Percentiles rank a stretch among this genome's conserved stretches.
Conservation (phyloP, 192 early-diverging fungal species). For the Coemansia sp. region DNA sequence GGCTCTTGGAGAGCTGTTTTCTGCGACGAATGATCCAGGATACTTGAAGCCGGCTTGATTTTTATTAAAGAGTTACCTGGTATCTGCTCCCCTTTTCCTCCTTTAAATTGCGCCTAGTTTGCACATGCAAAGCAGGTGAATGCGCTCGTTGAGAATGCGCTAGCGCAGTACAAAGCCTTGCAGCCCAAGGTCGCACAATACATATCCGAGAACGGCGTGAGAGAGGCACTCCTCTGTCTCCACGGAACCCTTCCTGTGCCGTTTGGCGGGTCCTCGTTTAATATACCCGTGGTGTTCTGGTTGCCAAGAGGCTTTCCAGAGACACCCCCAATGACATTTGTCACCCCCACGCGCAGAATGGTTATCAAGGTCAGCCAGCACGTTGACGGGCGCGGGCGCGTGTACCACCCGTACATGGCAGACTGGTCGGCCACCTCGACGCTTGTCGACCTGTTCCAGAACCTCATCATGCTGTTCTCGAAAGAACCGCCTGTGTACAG, state of each 20-base stretch:
- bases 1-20: not conserved
- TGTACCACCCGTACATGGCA: conserved; percentile 84
- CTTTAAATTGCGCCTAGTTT: conserved; percentile 27
- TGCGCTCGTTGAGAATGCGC: conserved; percentile 26
- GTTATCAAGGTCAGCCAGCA: conserved; percentile 75
- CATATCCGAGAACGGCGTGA: conserved; percentile 40
- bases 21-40: not conserved
- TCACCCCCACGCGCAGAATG: conserved; percentile 89
- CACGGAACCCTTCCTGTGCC: conserved; percentile 88
- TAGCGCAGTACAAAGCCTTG: conserved; percentile 37
- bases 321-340: conserved; percentile 79
- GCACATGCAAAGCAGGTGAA: conserved; percentile 28
- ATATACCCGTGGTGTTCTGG: conserved; percentile 92
- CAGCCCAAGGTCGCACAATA: conserved; percentile 40
- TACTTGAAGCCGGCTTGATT: not conserved
- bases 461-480: conserved; percentile 43
- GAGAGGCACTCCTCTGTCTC: conserved; percentile 74
- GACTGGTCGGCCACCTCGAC: conserved; percentile 60
- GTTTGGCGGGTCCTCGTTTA: conserved; percentile 79
- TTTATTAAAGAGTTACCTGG: not conserved
- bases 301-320: conserved; percentile 81
- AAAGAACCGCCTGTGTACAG: conserved; percentile 55
- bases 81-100: not conserved
- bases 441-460: conserved; percentile 34
- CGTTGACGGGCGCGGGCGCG: conserved; percentile 82